phyloP scores from a whole-genome alignment of 2,329 filamentous ascomycete genomes.

The Coleophoma crateriformis region DNA sequence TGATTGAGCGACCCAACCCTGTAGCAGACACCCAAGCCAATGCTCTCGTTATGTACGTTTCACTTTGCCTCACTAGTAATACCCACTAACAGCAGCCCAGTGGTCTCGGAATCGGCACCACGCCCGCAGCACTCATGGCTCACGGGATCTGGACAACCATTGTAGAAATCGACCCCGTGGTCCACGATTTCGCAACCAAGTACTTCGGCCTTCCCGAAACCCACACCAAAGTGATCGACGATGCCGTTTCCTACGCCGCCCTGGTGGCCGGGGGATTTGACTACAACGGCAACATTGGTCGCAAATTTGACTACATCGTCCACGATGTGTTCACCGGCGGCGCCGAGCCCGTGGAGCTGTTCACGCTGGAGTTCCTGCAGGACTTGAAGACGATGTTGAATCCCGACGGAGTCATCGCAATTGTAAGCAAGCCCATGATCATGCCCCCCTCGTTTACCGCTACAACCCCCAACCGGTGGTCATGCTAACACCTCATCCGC shows the following conservation, averaged over 20 bases:
- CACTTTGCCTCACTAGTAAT: background rate
- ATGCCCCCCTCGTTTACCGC: background rate
- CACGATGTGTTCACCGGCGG: conserved; percentile 98
- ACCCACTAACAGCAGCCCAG: conserved; percentile 32
- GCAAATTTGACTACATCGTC: conserved; percentile 82
- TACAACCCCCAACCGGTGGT: background rate
- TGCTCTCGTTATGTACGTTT: conserved; percentile 76
- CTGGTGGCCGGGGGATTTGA: conserved; percentile 30
- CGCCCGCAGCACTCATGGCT: conserved; percentile 76
- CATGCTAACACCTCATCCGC: conserved; percentile 1
- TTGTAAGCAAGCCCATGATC: conserved; percentile 49
- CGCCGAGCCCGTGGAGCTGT: conserved; percentile 82
- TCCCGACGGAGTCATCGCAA: conserved; percentile 77
- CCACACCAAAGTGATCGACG: conserved; percentile 73
- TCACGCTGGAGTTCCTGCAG: conserved; percentile 78
- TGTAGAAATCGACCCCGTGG: conserved; percentile 88
- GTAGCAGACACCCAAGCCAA: conserved; percentile 61
- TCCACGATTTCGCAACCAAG: conserved; percentile 74
- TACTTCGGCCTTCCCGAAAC: conserved; percentile 78
- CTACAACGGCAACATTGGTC: conserved; percentile 4
- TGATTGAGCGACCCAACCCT: conserved; percentile 57
- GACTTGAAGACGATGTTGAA: conserved; percentile 67
- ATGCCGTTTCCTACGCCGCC: conserved; percentile 69
- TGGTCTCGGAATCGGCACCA: conserved; percentile 88
- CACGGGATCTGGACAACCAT: conserved; percentile 92